Evolutionary conservation across 2,329 filamentous ascomycete species (phyloP), one percentile per base, ranked within the genome.

Genomic region (Colletotrichum melonis): DNA sequence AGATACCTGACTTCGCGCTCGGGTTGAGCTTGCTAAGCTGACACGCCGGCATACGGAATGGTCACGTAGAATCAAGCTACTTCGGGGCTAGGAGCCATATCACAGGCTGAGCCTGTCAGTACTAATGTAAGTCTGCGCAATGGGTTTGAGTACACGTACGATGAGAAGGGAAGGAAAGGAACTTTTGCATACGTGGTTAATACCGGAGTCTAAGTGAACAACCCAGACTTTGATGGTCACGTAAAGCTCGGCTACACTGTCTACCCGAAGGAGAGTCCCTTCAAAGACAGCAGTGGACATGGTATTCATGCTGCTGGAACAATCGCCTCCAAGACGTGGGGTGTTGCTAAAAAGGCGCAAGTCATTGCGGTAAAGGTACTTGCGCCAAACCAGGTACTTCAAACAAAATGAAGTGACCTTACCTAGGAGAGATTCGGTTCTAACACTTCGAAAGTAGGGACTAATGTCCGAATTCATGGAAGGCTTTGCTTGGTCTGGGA

Each of bases 141-240:
- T 35, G 60, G 60, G 30, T 64, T 76, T 74, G 42, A 73, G 52
- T 88, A 87, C 74, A 75, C 77, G 19, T 87, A 86, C 76, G 82
- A 87, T 65, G 68, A 76, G 5, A 81, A 77, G 19, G 83, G 84
- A 16, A 86, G 86, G 12, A 64, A 77, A 12, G 83, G 79, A 19
- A 84, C 80, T 49, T 89, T 83, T 69, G 81, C 85, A 42, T 91
- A 90, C 76, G 79, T 91, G 58, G 79, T 91, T 67, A 88, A 91
- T 77, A 89, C 86, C 0, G 88, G 89, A 52, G 85, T 91, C 69
- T 82, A 83, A 63, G 83, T 80, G 19, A 72, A 78, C 2, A 88
- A 91, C 75, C 42, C 78, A 59, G 82, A 87, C 46, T 87, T 87
- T 52, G 83, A 82, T 57, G 83, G 83, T 12, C 83, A 86, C 9